A percentile compares a stretch with the other conserved stretches of the same genome.
Conservation (phyloP, 2,329 filamentous ascomycete species). For the Mariannaea sp. region DNA sequence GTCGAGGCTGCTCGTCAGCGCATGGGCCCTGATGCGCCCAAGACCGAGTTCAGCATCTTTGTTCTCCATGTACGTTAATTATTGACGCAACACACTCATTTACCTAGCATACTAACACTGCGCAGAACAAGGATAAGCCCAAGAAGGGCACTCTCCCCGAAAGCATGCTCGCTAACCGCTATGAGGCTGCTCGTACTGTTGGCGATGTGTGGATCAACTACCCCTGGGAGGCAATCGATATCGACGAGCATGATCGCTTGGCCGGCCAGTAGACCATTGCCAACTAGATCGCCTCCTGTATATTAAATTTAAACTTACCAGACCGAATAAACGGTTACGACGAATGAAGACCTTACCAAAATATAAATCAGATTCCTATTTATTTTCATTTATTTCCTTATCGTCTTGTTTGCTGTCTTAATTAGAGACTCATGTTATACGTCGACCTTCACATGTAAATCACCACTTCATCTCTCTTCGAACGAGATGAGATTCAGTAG, state of each 20-base stretch:
- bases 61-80: conserved; percentile 79
- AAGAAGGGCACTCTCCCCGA: conserved; percentile 89
- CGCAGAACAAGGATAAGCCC: conserved; percentile 90
- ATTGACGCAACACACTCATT: not conserved
- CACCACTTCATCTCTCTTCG: no score
- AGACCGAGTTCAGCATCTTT: conserved; percentile 92
- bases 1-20: conserved; percentile 79
- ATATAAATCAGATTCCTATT: conserved; percentile 7
- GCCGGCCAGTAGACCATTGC: conserved; percentile 55
- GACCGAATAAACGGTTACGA: conserved; percentile 18
- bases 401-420: not conserved
- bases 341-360: conserved; percentile 19
- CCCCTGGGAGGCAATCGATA: conserved; percentile 95
- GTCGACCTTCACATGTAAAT: no score
- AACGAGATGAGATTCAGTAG: no score
- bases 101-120: conserved; percentile 15
- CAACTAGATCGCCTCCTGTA: conserved; percentile 27
- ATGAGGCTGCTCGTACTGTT: conserved; percentile 85
- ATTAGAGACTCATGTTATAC: not conserved
- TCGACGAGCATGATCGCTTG: conserved; percentile 84
- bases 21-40: conserved; percentile 65
- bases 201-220: conserved; percentile 99
- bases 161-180: conserved; percentile 77
- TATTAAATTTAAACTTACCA: conserved; percentile 24
- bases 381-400: not conserved